Evolutionary conservation across 2,329 filamentous ascomycete species (phyloP).

Genomic region (Fusarium robinianum): DNA sequence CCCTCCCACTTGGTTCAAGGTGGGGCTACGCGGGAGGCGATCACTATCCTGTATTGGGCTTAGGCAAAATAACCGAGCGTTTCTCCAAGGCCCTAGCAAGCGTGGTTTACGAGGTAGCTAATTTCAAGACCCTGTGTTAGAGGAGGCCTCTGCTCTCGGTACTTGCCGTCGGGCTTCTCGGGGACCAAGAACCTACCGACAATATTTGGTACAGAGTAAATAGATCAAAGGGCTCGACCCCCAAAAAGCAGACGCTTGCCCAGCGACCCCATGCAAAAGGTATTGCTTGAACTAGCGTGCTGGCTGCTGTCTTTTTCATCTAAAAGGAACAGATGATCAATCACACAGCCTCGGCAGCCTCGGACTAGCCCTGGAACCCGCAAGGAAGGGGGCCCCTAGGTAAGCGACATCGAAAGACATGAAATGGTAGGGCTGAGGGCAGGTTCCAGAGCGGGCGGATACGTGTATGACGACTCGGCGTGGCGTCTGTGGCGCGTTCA

Average conservation of each 20-base stretch:
- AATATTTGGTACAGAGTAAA: too few species aligned
- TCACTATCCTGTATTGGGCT: constrained; percentile 12
- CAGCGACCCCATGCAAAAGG: too few species aligned
- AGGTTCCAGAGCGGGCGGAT: neutral
- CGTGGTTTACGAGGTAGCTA: constrained; percentile 19
- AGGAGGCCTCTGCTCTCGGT: too few species aligned
- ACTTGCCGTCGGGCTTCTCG: too few species aligned
- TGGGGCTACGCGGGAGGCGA: constrained; percentile 6
- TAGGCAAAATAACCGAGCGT: constrained; percentile 14
- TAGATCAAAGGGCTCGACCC: too few species aligned
- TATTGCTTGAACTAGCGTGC: too few species aligned
- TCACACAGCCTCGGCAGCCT: too few species aligned
- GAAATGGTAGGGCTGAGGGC: constrained; percentile 10
- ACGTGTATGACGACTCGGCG: neutral
- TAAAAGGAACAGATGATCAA: too few species aligned
- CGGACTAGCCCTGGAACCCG: constrained; percentile 6
- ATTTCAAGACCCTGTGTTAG: neutral
- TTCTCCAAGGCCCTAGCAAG: constrained; percentile 27
- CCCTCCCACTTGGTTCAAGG: constrained; percentile 1
- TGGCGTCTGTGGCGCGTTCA: constrained; percentile 3
- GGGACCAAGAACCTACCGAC: too few species aligned
- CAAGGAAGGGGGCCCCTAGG: constrained; percentile 4
- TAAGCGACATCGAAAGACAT: constrained; percentile 2
- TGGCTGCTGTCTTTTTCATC: too few species aligned
- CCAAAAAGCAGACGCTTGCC: too few species aligned